phyloP scores from a whole-genome alignment of 2,329 filamentous ascomycete genomes.

The Alternaria rosae region DNA sequence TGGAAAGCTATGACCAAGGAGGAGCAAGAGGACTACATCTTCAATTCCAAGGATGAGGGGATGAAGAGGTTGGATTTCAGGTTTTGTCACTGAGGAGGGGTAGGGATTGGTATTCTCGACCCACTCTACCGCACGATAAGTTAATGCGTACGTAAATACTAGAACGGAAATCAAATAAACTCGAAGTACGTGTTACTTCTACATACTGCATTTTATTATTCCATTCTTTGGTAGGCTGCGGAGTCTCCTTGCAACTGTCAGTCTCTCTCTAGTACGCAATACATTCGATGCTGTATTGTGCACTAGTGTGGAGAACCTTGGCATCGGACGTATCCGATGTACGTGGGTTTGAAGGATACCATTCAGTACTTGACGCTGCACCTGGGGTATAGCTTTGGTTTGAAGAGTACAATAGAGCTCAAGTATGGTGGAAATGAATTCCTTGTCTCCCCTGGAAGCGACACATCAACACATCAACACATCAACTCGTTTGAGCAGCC shows the following conservation, averaged over 20 bases:
- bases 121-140: too few species aligned
- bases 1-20: conserved; percentile 42
- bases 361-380: not conserved
- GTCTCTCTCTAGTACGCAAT: too few species aligned
- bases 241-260: too few species aligned
- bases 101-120: not conserved
- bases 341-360: not conserved
- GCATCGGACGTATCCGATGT: not conserved
- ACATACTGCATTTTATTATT: too few species aligned
- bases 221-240: too few species aligned
- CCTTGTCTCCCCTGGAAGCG: not conserved
- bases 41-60: conserved; percentile 37
- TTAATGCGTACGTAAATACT: too few species aligned
- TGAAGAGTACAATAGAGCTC: not conserved
- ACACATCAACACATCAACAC: too few species aligned
- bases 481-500: not conserved
- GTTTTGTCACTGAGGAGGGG: conserved; percentile 33
- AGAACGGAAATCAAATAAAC: too few species aligned
- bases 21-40: conserved; percentile 38
- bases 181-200: too few species aligned
- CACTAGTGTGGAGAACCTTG: not conserved
- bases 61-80: conserved; percentile 42
- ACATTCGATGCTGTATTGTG: not conserved
- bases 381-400: not conserved
- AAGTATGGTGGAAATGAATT: not conserved